Conservation (phyloP, 192 early-diverging fungal genomes). For the Pilaira anomala region DNA sequence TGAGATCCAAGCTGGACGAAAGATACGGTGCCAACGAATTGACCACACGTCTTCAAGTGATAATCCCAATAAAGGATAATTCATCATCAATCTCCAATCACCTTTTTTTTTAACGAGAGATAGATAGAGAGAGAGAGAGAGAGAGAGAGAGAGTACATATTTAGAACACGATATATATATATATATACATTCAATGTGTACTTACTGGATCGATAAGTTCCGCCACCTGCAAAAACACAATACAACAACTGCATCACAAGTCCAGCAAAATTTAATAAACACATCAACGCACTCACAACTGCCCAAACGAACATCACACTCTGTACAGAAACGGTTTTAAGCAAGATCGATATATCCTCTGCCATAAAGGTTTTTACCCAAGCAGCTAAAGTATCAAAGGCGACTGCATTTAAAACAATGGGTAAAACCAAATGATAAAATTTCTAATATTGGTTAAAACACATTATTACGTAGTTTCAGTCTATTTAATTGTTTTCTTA, state of each 20-base stretch:
- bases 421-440: slow-evolving; percentile 14
- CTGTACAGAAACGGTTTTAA: not conserved
- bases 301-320: not conserved
- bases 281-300: not conserved
- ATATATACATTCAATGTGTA: not conserved
- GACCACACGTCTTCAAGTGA: slow-evolving; percentile 22
- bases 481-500: no score
- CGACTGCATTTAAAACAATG: not conserved
- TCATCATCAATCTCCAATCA: slow-evolving; percentile 18
- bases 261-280: slow-evolving; percentile 10
- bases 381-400: slow-evolving; percentile 6
- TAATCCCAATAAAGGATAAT: slow-evolving; percentile 8
- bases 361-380: slow-evolving; percentile 8
- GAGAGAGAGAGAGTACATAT: no score
- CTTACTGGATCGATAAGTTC: slow-evolving; percentile 20
- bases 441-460: slow-evolving; percentile 12
- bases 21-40: slow-evolving; percentile 17
- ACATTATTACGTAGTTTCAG: no score
- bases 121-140: not conserved
- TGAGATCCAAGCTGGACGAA: slow-evolving; percentile 10
- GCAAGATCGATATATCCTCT: not conserved
- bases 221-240: slow-evolving; percentile 3
- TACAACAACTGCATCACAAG: slow-evolving; percentile 8
- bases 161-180: no score
- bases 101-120: not conserved